Conservation (phyloP, 2,329 filamentous ascomycete genomes). For the Apiospora malaysiana region DNA sequence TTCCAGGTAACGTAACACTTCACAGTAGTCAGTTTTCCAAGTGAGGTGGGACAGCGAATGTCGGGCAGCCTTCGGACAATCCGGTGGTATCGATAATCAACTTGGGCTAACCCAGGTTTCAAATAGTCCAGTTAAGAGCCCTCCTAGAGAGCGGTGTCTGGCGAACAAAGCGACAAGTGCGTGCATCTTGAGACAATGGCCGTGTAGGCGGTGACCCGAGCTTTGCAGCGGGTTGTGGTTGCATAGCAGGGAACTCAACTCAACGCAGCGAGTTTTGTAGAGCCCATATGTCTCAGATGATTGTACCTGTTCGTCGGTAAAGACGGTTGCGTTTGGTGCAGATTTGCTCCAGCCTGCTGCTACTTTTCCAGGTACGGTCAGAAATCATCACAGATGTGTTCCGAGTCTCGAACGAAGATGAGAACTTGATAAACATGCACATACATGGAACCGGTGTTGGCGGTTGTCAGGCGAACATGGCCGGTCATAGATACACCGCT, state of each 20-base stretch:
- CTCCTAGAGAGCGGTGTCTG: not conserved
- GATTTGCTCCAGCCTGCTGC: not conserved
- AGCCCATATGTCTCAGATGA: not conserved
- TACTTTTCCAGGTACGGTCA: slow-evolving; percentile 1
- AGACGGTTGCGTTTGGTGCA: not conserved
- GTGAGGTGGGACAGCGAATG: not conserved
- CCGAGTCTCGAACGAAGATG: not conserved
- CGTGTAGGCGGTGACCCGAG: slow-evolving; percentile 1
- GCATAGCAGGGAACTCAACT: not conserved
- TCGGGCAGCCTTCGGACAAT: not conserved
- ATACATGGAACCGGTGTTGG: not conserved
- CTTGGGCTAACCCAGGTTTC: not conserved
- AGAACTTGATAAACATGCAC: not conserved
- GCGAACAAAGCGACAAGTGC: not conserved
- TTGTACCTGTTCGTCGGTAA: not conserved
- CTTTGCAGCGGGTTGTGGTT: not conserved
- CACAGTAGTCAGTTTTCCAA: not conserved
- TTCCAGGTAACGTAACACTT: not conserved
- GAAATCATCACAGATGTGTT: not conserved
- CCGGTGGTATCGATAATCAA: not conserved
- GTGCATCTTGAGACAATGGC: not conserved
- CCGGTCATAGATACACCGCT: not conserved
- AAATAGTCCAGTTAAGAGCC: not conserved
- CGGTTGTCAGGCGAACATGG: not conserved
- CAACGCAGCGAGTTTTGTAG: not conserved